Percentiles rank a stretch among this genome's conserved stretches.
phyloP scores from a whole-genome alignment of 2,329 filamentous ascomycete genomes.

The Metarhizium album region DNA sequence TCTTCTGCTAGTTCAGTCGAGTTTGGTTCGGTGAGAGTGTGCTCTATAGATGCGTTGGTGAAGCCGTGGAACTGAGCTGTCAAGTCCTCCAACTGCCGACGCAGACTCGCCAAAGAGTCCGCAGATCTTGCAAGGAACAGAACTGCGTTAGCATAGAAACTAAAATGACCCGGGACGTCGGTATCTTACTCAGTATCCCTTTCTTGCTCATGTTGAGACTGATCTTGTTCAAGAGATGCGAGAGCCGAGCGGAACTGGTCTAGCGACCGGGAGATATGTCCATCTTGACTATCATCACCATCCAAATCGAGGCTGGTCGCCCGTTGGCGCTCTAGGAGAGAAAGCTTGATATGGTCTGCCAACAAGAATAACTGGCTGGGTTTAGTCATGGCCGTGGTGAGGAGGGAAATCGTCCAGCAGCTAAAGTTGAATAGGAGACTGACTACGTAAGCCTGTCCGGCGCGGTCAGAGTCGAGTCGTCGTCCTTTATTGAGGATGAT shows the following conservation, averaged over 20 bases:
- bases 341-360: conserved; percentile 94
- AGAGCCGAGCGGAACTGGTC: conserved; percentile 79
- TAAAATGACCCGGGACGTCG: conserved; percentile 4
- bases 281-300: conserved; percentile 71
- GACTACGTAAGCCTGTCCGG: not conserved
- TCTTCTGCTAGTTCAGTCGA: conserved; percentile 50
- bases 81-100: conserved; percentile 65
- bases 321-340: conserved; percentile 81
- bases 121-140: conserved; percentile 38
- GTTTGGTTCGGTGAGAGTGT: conserved; percentile 50
- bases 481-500: too few species aligned
- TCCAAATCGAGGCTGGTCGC: conserved; percentile 72
- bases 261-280: conserved; percentile 78
- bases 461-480: too few species aligned
- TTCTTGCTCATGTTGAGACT: conserved; percentile 50
- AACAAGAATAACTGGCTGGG: conserved; percentile 78
- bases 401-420: not conserved
- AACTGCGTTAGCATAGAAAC: conserved; percentile 1
- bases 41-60: conserved; percentile 36
- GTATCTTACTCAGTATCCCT: conserved; percentile 48
- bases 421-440: not conserved
- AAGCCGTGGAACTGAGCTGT: conserved; percentile 70
- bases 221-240: conserved; percentile 54
- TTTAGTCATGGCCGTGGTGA: conserved; percentile 27
- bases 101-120: conserved; percentile 58